These are phyloP conservation scores for Aureobasidium uvarum DNA, from an alignment of 2,329 filamentous ascomycete species.

Conservation along the genomic window DNA sequence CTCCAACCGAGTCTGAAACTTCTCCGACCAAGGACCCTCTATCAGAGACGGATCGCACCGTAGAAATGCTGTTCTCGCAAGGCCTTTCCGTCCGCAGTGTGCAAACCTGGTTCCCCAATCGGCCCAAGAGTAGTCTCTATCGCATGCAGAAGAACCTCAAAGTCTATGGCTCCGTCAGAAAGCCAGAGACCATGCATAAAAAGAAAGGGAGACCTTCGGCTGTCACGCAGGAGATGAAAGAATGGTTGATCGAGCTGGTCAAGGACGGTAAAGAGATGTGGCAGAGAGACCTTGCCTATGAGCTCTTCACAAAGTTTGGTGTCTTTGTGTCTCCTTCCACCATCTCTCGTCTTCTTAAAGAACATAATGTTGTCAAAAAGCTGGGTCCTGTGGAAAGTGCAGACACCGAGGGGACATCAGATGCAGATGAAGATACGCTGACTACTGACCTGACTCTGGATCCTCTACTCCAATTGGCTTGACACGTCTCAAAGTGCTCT, in stretches of 20 bases:
- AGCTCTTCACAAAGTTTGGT: constrained; percentile 11
- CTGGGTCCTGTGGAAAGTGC: not conserved
- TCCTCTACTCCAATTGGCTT: not conserved
- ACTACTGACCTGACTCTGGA: constrained; percentile 1
- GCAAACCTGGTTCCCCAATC: constrained; percentile 15
- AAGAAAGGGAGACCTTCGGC: not conserved
- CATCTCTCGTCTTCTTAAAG: constrained; percentile 17
- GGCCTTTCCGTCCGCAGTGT: constrained; percentile 8
- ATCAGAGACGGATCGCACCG: constrained; percentile 13
- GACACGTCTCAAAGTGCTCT: not conserved
- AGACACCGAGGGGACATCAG: not conserved
- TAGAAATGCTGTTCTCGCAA: constrained; percentile 12
- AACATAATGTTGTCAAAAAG: not conserved
- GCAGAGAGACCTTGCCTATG: constrained; percentile 16
- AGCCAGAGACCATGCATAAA: constrained; percentile 11
- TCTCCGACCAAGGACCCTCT: not conserved
- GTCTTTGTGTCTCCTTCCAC: constrained; percentile 15
- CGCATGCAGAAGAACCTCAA: constrained; percentile 9
- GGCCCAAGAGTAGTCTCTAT: constrained; percentile 3
- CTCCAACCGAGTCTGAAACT: not conserved
- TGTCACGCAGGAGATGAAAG: constrained; percentile 16
- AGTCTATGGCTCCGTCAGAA: not conserved
- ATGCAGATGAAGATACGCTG: not conserved
- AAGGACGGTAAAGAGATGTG: constrained; percentile 17
- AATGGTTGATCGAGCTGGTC: constrained; percentile 4